Evolutionary conservation across 2,329 filamentous ascomycete genomes (phyloP), one percentile per base, ranked within the genome.

Genomic region (Myriosclerotinia scirpicola): DNA sequence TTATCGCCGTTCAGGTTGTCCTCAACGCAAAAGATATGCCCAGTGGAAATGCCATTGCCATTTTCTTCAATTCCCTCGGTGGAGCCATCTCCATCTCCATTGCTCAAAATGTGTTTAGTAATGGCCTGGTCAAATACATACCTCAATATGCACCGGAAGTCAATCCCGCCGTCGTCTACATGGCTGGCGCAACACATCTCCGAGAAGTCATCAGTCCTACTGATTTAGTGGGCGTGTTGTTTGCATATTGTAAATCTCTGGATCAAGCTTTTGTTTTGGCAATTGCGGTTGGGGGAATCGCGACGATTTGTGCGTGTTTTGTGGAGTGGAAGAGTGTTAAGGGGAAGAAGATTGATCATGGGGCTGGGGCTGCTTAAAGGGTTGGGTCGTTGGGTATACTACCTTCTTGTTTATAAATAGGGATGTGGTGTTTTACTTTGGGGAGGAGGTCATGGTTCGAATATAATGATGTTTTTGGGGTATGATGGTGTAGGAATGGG

Each of bases 41-140:
- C 5, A 83, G 80, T 0, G 85, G 84, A 34, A 81, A 85, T 42
- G 82, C 85, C 15, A 81, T 84, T 69, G 81, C 80, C 55, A 84
- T 87, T 70, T 87, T 87, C 71, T 78, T 80, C 48, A 85, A 87
- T 74, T 85, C 85, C 69, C 79, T 87, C 2, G 85, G 85, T 15
- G 84, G 84, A 42, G 84, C 85, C 42, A 77, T 87, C 26, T 85
- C 86, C 67, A 83, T 64, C 15, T 81, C 84, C 1, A 82, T 86
- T 30, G 85, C 83, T 0, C 83, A 87, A 73, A 82, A 82, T 4
- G 80, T 86, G 50, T 76, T 77, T 72, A 75, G 68, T 17, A 75
- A 76, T 54, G 73, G 72, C 12, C 65, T 76, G 8, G 70, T 60
- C 5, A 67, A 54, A 26, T 68, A 71, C 75, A 75, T 55, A 73